Base-by-base conservation (phyloP, 805 yeast species). In the Wickerhamomyces chambardii region DNA sequence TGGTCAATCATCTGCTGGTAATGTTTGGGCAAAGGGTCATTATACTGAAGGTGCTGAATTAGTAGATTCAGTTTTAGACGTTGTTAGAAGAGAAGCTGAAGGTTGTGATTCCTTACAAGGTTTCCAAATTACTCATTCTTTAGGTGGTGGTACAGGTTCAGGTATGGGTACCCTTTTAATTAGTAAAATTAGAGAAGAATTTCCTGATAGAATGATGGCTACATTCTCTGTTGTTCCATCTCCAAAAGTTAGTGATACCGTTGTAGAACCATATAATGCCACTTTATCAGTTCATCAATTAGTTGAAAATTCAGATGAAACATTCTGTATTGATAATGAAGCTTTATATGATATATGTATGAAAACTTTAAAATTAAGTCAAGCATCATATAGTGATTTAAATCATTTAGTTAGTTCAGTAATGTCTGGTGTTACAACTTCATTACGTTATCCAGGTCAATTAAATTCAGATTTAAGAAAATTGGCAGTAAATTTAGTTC, bases 111-210 rank as follows among this genome's bases (percentile, higher is more conserved):
- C 97, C 37, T 74, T 90, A 55, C 98, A 90, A 68, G 98, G 98
- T 44, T 90, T 90, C 69, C 68, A 90, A 48, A 89, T 90, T 64
- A 90, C 96, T 30, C 98, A 90, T 63, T 90, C 97, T 19, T 75
- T 90, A 48, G 97, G 97, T 63, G 98, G 98, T 70, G 98, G 98
- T 75, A 90, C 98, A 35, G 98, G 98, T 57, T 87, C 97, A 21
- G 98, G 98, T 56, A 79, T 90, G 59, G 98, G 97, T 36, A 87
- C 97, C 28, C 70, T 90, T 48, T 73, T 90, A 55, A 75, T 90
- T 53, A 96, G 90, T 65, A 92, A 87, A 56, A 78, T 90, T 50
- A 83, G 95, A 29, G 75, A 78, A 51, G 97, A 90, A 61, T 90
- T 79, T 61, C 96, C 96, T 54, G 94, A 90, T 65, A 90, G 94